phyloP scores from a whole-genome alignment of 805 yeast species.

The Candida endomychidarum region DNA sequence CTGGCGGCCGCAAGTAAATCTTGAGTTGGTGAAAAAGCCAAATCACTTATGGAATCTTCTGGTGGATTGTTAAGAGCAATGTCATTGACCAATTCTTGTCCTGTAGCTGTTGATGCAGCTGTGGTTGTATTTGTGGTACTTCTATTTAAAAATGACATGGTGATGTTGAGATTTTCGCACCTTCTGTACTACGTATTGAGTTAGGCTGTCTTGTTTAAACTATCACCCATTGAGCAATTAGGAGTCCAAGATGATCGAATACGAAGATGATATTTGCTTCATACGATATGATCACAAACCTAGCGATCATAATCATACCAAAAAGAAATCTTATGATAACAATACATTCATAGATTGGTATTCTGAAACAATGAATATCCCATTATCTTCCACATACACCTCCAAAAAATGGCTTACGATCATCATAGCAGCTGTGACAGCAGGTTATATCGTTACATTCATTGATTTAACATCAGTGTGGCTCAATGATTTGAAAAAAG shows the following conservation, averaged over 20 bases:
- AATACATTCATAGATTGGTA: slow-evolving; percentile 54
- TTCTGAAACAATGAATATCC: slow-evolving; percentile 35
- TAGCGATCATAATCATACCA: not conserved
- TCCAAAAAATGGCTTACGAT: slow-evolving; percentile 49
- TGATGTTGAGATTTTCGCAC: slow-evolving; percentile 3
- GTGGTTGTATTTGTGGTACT: slow-evolving; percentile 20
- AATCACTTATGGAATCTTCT: slow-evolving; percentile 84
- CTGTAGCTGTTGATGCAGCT: slow-evolving; percentile 39
- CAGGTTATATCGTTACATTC: slow-evolving; percentile 49
- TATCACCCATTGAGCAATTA: too few species aligned
- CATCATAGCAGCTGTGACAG: slow-evolving; percentile 41
- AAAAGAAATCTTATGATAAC: slow-evolving; percentile 29
- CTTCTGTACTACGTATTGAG: too few species aligned
- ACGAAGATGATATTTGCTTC: slow-evolving; percentile 8
- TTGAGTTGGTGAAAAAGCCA: slow-evolving; percentile 83
- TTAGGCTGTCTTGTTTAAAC: not conserved
- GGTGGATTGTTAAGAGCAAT: slow-evolving; percentile 74
- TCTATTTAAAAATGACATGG: slow-evolving; percentile 39
- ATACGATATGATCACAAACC: slow-evolving; percentile 7
- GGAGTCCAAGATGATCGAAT: not conserved
- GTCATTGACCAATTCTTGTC: slow-evolving; percentile 68
- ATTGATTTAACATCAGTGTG: slow-evolving; percentile 51
- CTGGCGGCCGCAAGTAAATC: slow-evolving; percentile 80
- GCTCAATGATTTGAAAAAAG: slow-evolving; percentile 54
- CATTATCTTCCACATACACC: slow-evolving; percentile 16